Base-by-base conservation (phyloP, 805 yeast species). In the Saccharomycopsis fodiens region DNA sequence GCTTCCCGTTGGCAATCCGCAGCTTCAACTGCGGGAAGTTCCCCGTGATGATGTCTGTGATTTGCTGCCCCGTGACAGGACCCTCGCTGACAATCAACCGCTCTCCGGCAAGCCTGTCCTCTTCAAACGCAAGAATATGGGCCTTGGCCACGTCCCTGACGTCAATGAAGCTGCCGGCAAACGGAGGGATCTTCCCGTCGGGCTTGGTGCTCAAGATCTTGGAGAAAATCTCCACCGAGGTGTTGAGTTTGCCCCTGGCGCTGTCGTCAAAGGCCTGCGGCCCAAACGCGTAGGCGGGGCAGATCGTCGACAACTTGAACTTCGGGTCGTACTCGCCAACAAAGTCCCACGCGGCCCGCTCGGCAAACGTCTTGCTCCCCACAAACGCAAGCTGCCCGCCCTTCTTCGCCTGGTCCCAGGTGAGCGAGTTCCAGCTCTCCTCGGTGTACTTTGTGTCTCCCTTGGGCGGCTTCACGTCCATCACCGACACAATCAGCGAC, bases 81-180 rank as follows among this genome's bases (percentile, higher is more conserved):
- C 57, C 62, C n/a, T 48, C 54, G 6, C 54, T 25, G 35, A 60
- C 39, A 7, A 60, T 38, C 29, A 68, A 56, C 53, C 74, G 63
- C 42, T 68, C 52, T 12, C 64, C 66, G 22, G 51, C 40, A 42
- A 54, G 51, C 22, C 65, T 60, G 29, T 59, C 59, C 44, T 59
- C 63, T 53, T 70, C 72, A 46, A 75, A 64, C 3, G 82, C 79
- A 15, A 57, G 53, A 12, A 76, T 54, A 55, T 80, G 86, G 5
- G 80, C 77, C 44, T 56, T 57, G 5, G 85, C 82, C 34, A 74
- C 81, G 55, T 80, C 85, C 55, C 83, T 68, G 4, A 79, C 84
- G 58, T 79, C 83, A 31, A 73, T 65, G 40, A 57, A 67, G 13
- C 52, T 55, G 52, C 55, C 53, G 8, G 19, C 20, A 34, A 7